Base-by-base conservation (phyloP, 2,329 filamentous ascomycete species). In the Fusarium veterinarium region DNA sequence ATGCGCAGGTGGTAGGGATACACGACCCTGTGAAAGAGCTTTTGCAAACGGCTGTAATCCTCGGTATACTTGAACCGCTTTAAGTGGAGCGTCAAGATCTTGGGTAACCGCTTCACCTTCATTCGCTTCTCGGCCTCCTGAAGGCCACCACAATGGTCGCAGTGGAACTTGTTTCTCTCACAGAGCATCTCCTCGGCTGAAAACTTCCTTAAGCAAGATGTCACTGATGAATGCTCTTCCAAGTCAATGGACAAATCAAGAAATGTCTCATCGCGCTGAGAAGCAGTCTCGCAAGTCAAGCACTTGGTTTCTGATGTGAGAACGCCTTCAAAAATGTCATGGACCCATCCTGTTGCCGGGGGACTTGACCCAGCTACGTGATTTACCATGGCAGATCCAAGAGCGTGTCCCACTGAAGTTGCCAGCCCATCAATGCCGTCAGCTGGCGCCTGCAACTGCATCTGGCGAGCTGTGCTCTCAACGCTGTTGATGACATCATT, bases 21-120 rank as follows among this genome's bases (percentile, higher is more conserved):
- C 9, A 98, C 94, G 19, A 99, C 96, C 46, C 95, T 90, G 81
- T 99, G 95, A 80, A 98, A 98, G 46, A 99, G 88, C 83, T 99
- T 99, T 81, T 98, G 95, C 70, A 99, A 84, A 60, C 95, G 90
- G 74, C 95, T 96, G 79, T 97, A 90, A 81, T 98, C 95, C 80
- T 98, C 96, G 5, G 95, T 98, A 80, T 98, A 99, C 84, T 98
- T 98, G 86, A 99, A 99, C 63, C 96, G 91, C 84, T 99, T 99
- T 71, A 99, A 84, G 80, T 99, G 96, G 64, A 99, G 85, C 8
- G 96, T 95, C 72, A 99, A 84, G 67, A 99, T 94, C 79, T 94
- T 95, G 8, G 96, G 96, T 79, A 98, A 84, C 59, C 93, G 90
- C 85, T 99, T 98, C 76, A 99, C 95, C 86, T 98, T 99, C 96